Conservation (phyloP, 2,329 filamentous ascomycete species). For the Cordyceps farinosa region DNA sequence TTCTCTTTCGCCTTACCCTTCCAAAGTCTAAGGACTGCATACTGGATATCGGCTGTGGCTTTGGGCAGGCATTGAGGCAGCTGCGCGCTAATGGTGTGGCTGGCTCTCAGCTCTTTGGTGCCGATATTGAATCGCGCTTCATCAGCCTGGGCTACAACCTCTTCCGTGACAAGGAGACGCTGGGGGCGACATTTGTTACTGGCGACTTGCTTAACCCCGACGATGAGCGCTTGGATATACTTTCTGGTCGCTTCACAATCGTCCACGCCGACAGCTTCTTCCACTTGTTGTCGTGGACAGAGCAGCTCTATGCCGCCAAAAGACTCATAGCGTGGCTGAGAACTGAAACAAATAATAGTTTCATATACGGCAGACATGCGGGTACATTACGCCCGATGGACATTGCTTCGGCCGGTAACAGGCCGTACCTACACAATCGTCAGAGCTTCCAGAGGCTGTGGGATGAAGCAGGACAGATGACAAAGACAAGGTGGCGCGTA, state of each 20-base stretch:
- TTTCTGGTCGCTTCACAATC: conserved; percentile 43
- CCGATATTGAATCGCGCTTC: conserved; percentile 48
- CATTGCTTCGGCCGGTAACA: conserved; percentile 24
- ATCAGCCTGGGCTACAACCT: conserved; percentile 60
- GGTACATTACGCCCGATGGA: conserved; percentile 32
- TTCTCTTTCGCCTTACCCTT: conserved; percentile 39
- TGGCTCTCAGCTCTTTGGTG: conserved; percentile 45
- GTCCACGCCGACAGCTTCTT: conserved; percentile 50
- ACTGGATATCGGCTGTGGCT: conserved; percentile 49
- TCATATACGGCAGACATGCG: conserved; percentile 52
- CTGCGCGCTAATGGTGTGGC: conserved; percentile 48
- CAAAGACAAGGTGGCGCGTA: conserved; percentile 48
- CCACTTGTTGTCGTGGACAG: conserved; percentile 46
- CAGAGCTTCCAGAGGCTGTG: conserved; percentile 51
- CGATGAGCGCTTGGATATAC: conserved; percentile 31
- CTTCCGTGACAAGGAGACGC: conserved; percentile 53
- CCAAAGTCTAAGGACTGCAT: conserved; percentile 38
- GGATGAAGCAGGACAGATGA: conserved; percentile 49
- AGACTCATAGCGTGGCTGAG: conserved; percentile 45
- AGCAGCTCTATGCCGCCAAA: conserved; percentile 44
- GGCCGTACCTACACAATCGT: conserved; percentile 46
- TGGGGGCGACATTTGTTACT: conserved; percentile 46
- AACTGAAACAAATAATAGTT: conserved; percentile 39
- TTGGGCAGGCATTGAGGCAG: conserved; percentile 49
- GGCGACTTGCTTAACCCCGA: conserved; percentile 47